Conservation (phyloP, 371 early-diverging fungal genomes). For the Neoconidiobolus thromboides region DNA sequence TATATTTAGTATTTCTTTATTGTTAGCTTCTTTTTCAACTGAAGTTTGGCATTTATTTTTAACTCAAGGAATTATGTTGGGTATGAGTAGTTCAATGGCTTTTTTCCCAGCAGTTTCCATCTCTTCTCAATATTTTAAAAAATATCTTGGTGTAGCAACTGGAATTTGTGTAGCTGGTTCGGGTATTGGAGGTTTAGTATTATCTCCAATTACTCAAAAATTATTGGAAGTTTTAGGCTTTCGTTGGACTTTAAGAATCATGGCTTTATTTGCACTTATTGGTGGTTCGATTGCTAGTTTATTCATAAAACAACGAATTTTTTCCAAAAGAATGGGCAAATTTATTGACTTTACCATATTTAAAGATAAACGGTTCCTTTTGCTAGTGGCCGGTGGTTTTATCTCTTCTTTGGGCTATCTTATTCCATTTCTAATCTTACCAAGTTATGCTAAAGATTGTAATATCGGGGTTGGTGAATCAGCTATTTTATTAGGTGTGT, state of each 20-base stretch:
- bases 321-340: slow-evolving; percentile 5
- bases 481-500: slow-evolving; percentile 25
- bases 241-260: slow-evolving; percentile 37
- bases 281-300: slow-evolving; percentile 8
- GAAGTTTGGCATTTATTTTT: slow-evolving; percentile 29
- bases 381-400: slow-evolving; percentile 12
- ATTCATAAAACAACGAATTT: not conserved
- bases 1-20: slow-evolving; percentile 19
- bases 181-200: slow-evolving; percentile 55
- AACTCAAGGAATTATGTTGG: slow-evolving; percentile 26
- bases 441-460: slow-evolving; percentile 17
- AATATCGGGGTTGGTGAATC: slow-evolving; percentile 14
- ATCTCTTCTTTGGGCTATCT: slow-evolving; percentile 16
- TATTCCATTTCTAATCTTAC: slow-evolving; percentile 14
- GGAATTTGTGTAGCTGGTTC: slow-evolving; percentile 57
- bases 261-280: slow-evolving; percentile 29
- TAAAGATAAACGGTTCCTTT: slow-evolving; percentile 12
- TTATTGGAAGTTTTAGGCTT: slow-evolving; percentile 32
- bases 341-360: slow-evolving; percentile 12
- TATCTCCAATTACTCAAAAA: slow-evolving; percentile 38
- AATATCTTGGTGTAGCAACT: slow-evolving; percentile 41
- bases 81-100: slow-evolving; percentile 24
- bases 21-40: slow-evolving; percentile 10
- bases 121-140: slow-evolving; percentile 54
- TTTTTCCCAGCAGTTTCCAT: slow-evolving; percentile 37